phyloP scores from a whole-genome alignment of 495 filamentous ascomycete genomes.

The Cercophora scortea region DNA sequence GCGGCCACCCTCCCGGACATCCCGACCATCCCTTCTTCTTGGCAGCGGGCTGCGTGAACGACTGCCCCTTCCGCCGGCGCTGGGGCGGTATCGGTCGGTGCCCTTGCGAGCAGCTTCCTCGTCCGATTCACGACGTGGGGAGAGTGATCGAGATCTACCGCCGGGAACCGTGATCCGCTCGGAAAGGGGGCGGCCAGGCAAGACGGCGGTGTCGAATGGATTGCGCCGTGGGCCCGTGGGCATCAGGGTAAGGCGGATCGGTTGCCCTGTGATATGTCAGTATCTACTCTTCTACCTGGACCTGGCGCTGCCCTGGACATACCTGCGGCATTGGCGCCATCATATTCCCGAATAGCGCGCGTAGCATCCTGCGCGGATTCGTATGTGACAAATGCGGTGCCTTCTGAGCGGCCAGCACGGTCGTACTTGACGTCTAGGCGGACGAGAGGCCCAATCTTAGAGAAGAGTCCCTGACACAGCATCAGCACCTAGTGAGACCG shows the following conservation, averaged over 20 bases:
- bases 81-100: slow-evolving; percentile 81
- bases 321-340: slow-evolving; percentile 87
- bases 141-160: slow-evolving; percentile 40
- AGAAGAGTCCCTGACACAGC: slow-evolving; percentile 63
- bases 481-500: slow-evolving; percentile 2
- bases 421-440: slow-evolving; percentile 75
- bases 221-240: slow-evolving; percentile 43
- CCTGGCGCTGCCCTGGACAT: slow-evolving; percentile 1
- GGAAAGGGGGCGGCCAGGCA: slow-evolving; percentile 55
- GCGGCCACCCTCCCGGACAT: slow-evolving; percentile 39
- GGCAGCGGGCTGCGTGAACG: slow-evolving; percentile 43
- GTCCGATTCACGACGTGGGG: slow-evolving; percentile 52
- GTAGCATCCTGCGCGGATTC: slow-evolving; percentile 58
- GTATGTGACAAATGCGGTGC: slow-evolving; percentile 80
- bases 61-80: slow-evolving; percentile 46
- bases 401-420: slow-evolving; percentile 82
- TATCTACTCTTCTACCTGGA: background rate
- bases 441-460: slow-evolving; percentile 62
- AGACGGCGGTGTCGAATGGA: slow-evolving; percentile 51
- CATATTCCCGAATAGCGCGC: slow-evolving; percentile 69
- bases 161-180: slow-evolving; percentile 61
- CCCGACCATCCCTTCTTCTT: slow-evolving; percentile 19
- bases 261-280: slow-evolving; percentile 49
- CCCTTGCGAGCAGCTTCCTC: slow-evolving; percentile 61
- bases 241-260: slow-evolving; percentile 70